Percentiles rank a stretch among this genome's conserved stretches.
Evolutionary conservation across 176 grass and related monocot genomes (phyloP).

Genomic region (Aegilops speltoides): DNA sequence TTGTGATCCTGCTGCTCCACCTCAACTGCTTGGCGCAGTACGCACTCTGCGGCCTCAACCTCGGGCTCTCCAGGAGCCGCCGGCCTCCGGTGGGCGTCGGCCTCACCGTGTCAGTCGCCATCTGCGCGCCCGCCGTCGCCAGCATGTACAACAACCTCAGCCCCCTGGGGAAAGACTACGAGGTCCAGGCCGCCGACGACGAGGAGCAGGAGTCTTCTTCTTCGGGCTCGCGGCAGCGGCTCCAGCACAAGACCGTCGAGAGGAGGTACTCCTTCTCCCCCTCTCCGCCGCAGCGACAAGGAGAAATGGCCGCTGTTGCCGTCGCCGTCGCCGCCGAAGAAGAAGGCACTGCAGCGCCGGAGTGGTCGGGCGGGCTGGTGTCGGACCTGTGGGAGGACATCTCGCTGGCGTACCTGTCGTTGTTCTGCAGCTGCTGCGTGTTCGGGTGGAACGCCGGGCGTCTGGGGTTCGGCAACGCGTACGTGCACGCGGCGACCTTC

Average conservation of each 20-base stretch:
- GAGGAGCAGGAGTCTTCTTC: constrained; percentile 19
- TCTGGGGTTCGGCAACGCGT: constrained; percentile 77
- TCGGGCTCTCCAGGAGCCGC: constrained; percentile 34
- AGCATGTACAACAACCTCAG: constrained; percentile 73
- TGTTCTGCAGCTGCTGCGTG: constrained; percentile 87
- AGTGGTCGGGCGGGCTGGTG: constrained; percentile 46
- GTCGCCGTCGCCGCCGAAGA: neutral
- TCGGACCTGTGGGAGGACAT: constrained; percentile 75
- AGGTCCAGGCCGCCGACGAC: constrained; percentile 34
- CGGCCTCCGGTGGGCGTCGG: constrained; percentile 62
- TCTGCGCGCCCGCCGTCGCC: constrained; percentile 56
- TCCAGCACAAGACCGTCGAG: constrained; percentile 40
- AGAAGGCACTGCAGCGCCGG: neutral
- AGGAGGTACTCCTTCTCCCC: constrained; percentile 44
- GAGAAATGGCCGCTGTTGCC: too few species aligned
- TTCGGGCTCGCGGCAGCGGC: neutral
- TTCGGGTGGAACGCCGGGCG: constrained; percentile 78
- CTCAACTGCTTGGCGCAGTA: constrained; percentile 86
- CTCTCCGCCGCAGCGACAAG: neutral
- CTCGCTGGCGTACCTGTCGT: constrained; percentile 58
- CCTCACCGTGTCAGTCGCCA: constrained; percentile 48
- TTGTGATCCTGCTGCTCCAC: constrained; percentile 59
- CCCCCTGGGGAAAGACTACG: constrained; percentile 74
- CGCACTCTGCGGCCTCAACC: constrained; percentile 67
- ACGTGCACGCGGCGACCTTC: constrained; percentile 71